A percentile compares a stretch with the other conserved stretches of the same genome.
phyloP scores from a whole-genome alignment of 176 grass and related monocot genomes.

The Oryza glaberrima region DNA sequence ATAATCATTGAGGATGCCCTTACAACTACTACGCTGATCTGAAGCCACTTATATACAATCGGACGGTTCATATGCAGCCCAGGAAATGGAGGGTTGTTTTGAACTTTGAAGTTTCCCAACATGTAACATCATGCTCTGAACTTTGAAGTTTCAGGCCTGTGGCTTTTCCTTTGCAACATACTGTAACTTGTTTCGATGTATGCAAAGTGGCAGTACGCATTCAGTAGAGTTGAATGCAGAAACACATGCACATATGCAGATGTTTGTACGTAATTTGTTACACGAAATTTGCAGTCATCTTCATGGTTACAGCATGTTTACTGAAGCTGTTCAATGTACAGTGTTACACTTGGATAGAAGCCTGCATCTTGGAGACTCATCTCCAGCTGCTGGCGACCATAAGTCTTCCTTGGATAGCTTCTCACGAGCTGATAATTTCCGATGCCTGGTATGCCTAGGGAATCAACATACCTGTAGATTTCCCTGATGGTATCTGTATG shows the following conservation, averaged over 20 bases:
- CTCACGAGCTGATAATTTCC: conserved; percentile 57
- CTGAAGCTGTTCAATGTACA: conserved; percentile 65
- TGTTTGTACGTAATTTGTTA: neutral
- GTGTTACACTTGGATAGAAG: conserved; percentile 63
- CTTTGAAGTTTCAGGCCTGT: neutral
- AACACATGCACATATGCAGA: neutral
- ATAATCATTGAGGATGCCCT: too few species aligned
- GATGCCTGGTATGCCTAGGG: conserved; percentile 48
- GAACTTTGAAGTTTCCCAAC: too few species aligned
- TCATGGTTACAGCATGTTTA: conserved; percentile 32
- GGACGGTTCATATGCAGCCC: too few species aligned
- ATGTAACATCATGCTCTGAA: too few species aligned
- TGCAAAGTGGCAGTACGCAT: neutral
- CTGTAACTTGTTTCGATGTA: neutral
- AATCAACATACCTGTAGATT: conserved; percentile 58
- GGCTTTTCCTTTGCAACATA: neutral
- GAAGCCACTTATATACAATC: too few species aligned
- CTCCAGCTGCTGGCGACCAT: conserved; percentile 58
- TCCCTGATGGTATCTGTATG: conserved; percentile 61
- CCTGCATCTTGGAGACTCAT: conserved; percentile 67
- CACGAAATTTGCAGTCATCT: neutral
- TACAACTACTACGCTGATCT: too few species aligned
- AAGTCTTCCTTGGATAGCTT: conserved; percentile 68
- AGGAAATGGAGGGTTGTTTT: too few species aligned
- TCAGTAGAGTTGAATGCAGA: neutral